Percentiles rank a stretch among this genome's conserved stretches.
phyloP scores from a whole-genome alignment of 371 early-diverging fungal species.

The Choanephora cucurbitarum region DNA sequence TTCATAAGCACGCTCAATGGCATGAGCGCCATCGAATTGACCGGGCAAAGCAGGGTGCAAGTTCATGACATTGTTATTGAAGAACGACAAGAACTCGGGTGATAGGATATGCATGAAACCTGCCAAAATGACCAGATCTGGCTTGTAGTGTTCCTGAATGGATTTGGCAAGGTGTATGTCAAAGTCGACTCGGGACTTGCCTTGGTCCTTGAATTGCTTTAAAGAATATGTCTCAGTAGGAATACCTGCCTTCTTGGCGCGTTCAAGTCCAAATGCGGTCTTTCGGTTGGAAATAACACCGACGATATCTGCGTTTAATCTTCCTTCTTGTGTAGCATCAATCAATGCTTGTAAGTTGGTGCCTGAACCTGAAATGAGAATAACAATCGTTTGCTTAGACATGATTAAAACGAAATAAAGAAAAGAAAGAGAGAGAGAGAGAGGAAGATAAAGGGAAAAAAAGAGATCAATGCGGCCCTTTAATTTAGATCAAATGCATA shows the following conservation, averaged over 20 bases:
- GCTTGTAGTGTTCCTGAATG: conserved; percentile 59
- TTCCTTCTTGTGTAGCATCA: conserved; percentile 66
- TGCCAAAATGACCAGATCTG: conserved; percentile 88
- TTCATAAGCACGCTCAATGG: conserved; percentile 90
- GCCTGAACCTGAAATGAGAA: conserved; percentile 94
- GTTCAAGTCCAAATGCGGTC: conserved; percentile 80
- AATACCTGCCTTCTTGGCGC: conserved; percentile 80
- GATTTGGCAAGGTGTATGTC: conserved; percentile 81
- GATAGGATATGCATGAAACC: conserved; percentile 98
- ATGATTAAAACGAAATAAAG: conserved; percentile 3
- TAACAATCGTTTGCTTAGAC: conserved; percentile 67
- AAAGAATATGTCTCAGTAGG: conserved; percentile 80
- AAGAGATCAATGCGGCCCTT: background rate
- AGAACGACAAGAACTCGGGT: conserved; percentile 79
- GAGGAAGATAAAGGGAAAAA: too few relatives aligned
- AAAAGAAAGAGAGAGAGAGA: background rate
- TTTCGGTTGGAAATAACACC: conserved; percentile 82
- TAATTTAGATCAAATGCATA: conserved; percentile 1
- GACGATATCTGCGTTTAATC: conserved; percentile 57
- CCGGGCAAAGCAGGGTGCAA: conserved; percentile 96
- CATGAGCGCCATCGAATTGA: conserved; percentile 92
- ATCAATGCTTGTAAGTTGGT: conserved; percentile 97
- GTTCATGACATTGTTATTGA: conserved; percentile 76
- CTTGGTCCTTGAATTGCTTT: conserved; percentile 78
- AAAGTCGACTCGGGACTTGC: conserved; percentile 83